Evolutionary conservation across 2,329 filamentous ascomycete species (phyloP).

Genomic region (Phoma sp.): DNA sequence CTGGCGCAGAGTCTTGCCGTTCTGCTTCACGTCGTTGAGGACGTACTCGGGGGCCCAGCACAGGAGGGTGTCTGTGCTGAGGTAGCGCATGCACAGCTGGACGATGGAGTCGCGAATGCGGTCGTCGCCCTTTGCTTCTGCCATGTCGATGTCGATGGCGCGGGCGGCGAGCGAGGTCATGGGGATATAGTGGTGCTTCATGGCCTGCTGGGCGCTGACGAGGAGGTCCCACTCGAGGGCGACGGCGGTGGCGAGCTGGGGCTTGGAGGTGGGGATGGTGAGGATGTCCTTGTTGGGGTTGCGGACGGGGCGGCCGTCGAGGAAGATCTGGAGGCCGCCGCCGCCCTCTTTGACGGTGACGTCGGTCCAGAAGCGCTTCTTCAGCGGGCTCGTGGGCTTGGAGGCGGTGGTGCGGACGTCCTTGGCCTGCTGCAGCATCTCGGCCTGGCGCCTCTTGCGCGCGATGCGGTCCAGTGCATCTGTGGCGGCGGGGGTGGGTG

Average conservation of each 20-base stretch:
- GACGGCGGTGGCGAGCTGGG: constrained; percentile 81
- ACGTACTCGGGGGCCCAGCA: constrained; percentile 78
- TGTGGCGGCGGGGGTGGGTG: constrained; percentile 58
- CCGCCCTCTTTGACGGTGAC: constrained; percentile 69
- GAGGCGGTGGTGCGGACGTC: constrained; percentile 49
- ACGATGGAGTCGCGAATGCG: constrained; percentile 69
- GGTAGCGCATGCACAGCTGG: constrained; percentile 77
- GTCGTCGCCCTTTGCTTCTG: constrained; percentile 62
- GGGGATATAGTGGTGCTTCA: constrained; percentile 86
- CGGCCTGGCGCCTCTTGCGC: constrained; percentile 58
- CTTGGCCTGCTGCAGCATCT: constrained; percentile 56
- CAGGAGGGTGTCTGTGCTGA: constrained; percentile 89
- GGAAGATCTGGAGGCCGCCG: constrained; percentile 70
- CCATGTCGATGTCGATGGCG: constrained; percentile 77
- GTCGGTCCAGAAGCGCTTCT: constrained; percentile 88
- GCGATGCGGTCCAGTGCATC: constrained; percentile 57
- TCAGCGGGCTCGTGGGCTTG: constrained; percentile 59
- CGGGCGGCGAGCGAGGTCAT: constrained; percentile 85
- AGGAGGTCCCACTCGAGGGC: constrained; percentile 94
- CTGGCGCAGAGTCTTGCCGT: constrained; percentile 67
- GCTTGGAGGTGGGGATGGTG: constrained; percentile 75
- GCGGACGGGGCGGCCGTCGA: constrained; percentile 81
- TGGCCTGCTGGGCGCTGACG: constrained; percentile 79
- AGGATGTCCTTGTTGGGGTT: constrained; percentile 76
- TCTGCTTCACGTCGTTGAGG: constrained; percentile 52